These are phyloP conservation scores for Kalmusia sp. DNA, from an alignment of 2,329 filamentous ascomycete species.

Conservation along the genomic window DNA sequence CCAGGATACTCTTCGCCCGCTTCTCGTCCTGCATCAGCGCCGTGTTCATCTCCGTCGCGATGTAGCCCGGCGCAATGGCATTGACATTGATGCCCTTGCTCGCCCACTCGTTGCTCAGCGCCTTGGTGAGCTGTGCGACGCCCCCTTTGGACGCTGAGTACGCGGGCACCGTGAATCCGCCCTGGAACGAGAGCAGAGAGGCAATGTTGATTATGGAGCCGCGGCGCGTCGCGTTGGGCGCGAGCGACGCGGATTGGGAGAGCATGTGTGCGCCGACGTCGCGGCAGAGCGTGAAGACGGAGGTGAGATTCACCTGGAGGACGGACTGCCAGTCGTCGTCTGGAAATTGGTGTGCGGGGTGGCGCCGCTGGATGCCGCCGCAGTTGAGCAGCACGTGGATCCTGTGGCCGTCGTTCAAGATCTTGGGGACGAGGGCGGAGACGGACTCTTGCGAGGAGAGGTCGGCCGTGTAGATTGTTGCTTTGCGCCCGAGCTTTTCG, in stretches of 20 bases:
- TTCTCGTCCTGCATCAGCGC: slow-evolving; percentile 77
- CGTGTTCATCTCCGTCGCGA: slow-evolving; percentile 93
- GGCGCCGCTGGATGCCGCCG: slow-evolving; percentile 83
- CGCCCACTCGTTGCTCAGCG: slow-evolving; percentile 86
- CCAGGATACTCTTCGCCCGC: slow-evolving; percentile 75
- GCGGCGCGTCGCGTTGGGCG: slow-evolving; percentile 53
- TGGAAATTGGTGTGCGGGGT: slow-evolving; percentile 78
- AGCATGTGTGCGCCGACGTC: slow-evolving; percentile 84
- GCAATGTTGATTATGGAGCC: slow-evolving; percentile 86
- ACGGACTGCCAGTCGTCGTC: slow-evolving; percentile 80
- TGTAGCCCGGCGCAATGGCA: slow-evolving; percentile 87
- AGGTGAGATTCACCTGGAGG: slow-evolving; percentile 84
- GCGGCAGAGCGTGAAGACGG: slow-evolving; percentile 79
- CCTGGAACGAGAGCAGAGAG: slow-evolving; percentile 82
- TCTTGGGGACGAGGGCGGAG: slow-evolving; percentile 63
- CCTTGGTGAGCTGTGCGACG: slow-evolving; percentile 84
- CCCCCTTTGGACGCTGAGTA: slow-evolving; percentile 89
- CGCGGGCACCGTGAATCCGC: slow-evolving; percentile 85
- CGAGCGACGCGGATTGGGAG: slow-evolving; percentile 57
- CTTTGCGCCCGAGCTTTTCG: slow-evolving; percentile 70
- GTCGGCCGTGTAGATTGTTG: slow-evolving; percentile 73
- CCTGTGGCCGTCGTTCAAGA: slow-evolving; percentile 67
- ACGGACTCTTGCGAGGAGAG: slow-evolving; percentile 69
- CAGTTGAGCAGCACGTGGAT: slow-evolving; percentile 85
- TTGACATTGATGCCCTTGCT: slow-evolving; percentile 82